Evolutionary conservation across 176 grass and related monocot species (phyloP).

Genomic region (Carex cristatella): DNA sequence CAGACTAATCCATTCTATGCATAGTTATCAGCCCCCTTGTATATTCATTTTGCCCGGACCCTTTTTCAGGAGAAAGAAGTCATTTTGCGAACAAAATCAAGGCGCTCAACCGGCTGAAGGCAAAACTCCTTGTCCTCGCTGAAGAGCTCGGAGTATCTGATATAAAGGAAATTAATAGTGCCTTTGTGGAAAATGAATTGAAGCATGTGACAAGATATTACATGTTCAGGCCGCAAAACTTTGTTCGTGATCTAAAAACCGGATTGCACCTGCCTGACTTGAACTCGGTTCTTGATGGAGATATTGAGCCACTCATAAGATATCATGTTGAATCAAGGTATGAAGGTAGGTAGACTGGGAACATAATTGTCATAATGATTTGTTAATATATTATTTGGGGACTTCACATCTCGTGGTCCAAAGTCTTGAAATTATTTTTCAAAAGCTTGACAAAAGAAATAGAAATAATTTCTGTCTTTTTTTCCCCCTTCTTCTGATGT

Average conservation of each 20-base stretch:
- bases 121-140: conserved; percentile 63
- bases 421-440: not conserved
- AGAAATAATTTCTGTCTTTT: not conserved
- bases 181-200: conserved; percentile 23
- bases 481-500: not conserved
- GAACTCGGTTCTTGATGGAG: conserved; percentile 62
- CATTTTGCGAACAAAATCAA: conserved; percentile 81
- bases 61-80: conserved; percentile 78
- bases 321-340: conserved; percentile 49
- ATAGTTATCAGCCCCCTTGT: not conserved
- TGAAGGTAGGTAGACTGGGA: conserved; percentile 8
- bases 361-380: not conserved
- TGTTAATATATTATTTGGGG: not conserved
- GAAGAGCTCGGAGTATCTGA: conserved; percentile 33
- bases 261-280: conserved; percentile 61
- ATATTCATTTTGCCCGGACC: not conserved
- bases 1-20: too few relatives aligned
- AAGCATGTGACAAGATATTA: conserved; percentile 57
- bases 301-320: conserved; percentile 66
- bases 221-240: conserved; percentile 52
- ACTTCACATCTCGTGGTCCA: not conserved
- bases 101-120: conserved; percentile 68
- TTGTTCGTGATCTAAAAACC: conserved; percentile 65
- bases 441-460: not conserved
- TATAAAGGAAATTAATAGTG: conserved; percentile 34